Conservation (phyloP, 768 basidiomycete genomes). For the Tricholoma matsutake region DNA sequence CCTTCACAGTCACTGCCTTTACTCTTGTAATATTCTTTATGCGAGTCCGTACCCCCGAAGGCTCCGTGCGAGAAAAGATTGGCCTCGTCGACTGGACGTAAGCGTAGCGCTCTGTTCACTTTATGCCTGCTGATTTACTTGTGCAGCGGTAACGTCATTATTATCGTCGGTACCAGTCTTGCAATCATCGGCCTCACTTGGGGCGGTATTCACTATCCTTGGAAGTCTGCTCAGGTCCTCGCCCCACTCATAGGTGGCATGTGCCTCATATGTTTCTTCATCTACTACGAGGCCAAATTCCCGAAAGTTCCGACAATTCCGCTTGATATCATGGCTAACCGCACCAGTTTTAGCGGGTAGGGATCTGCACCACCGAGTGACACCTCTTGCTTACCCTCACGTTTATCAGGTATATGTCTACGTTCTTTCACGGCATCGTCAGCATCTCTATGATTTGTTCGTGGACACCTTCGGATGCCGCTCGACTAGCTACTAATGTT, state of each 20-base stretch:
- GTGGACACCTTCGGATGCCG: not conserved
- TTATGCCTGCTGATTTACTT: not conserved
- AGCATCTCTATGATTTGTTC: not conserved
- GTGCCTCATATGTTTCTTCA: constrained; percentile 32
- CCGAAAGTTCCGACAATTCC: constrained; percentile 19
- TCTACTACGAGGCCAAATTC: constrained; percentile 35
- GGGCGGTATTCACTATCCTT: constrained; percentile 43
- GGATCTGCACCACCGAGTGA: not conserved
- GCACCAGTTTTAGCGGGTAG: not conserved
- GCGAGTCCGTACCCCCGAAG: constrained; percentile 31
- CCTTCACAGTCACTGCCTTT: constrained; percentile 29
- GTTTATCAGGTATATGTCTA: not conserved
- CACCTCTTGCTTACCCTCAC: not conserved
- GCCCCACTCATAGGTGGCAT: constrained; percentile 42
- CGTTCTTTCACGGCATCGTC: not conserved
- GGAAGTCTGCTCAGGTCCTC: constrained; percentile 38
- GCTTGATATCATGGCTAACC: not conserved
- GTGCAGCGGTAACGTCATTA: constrained; percentile 38
- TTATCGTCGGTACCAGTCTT: constrained; percentile 33
- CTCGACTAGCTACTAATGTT: not conserved
- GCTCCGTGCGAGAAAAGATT: constrained; percentile 32
- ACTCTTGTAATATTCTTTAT: constrained; percentile 28
- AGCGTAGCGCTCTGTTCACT: constrained; percentile 7
- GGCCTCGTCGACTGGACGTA: constrained; percentile 43
- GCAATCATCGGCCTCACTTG: constrained; percentile 44